Evolutionary conservation across 805 yeast species (phyloP), one percentile per base, ranked within the genome.

Genomic region (Ascoidea tarda): DNA sequence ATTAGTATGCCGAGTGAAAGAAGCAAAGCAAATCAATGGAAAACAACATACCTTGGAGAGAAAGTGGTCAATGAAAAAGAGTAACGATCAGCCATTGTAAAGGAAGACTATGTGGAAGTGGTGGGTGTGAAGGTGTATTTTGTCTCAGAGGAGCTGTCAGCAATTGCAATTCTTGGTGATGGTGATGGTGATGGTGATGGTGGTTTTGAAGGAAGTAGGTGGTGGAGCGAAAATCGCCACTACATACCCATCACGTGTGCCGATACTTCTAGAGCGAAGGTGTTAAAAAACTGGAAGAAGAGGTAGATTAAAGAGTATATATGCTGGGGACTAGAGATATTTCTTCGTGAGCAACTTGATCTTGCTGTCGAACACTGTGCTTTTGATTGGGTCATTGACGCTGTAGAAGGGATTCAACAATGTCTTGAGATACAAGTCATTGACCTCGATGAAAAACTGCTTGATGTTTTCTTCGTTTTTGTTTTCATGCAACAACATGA

Each of bases 11-110:
- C 6, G 6, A 47, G n/a, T 8, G 3, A 16, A 46, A 6, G 16
- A 6, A 47, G 16, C n/a, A 6, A 16, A 16, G 6, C 32, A 47
- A 12, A 10, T 12, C 32, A 44, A 8, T 32, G 48, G 33, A 46
- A 38, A 6, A 32, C 46, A 28, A 56, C 63, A 16, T 59, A 84
- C 90, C 85, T 86, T 64, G 99, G 99, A 50, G 98, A 91, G 68
- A 93, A 93, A 16, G 99, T 93, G 32, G 99, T 93, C 57, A 93
- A 77, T 31, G 99, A 93, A 66, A 93, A 93, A 21, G 98, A 89
- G 71, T 93, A 93, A 77, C 99, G 82, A 69, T 93, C 99, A 55
- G 99, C 96, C 98, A 93, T 93, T 57, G 46, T 66, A 38, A 10
- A 38, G 4, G 28, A 21, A 21, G 28, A 21, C 28, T 21, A 21